These are phyloP conservation scores for Neonothopanus nambi DNA, from an alignment of 1,284 basidiomycete genomes.

Conservation along the genomic window DNA sequence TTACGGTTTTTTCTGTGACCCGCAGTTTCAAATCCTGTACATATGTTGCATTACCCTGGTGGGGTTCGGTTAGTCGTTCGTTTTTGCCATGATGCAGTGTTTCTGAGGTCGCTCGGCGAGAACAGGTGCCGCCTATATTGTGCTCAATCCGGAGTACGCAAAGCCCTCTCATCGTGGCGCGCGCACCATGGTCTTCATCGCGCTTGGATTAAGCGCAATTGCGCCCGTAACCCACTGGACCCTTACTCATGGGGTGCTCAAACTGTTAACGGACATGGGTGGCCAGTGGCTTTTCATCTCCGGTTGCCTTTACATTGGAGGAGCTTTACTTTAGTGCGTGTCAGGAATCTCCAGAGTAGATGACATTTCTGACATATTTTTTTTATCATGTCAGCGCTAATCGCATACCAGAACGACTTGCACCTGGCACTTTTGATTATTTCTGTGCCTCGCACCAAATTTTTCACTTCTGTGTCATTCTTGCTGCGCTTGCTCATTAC, in stretches of 20 bases:
- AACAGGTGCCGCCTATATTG: constrained; percentile 72
- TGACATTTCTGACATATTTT: constrained; percentile 17
- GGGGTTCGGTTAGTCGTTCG: constrained; percentile 56
- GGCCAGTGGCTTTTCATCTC: constrained; percentile 68
- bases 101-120: constrained; percentile 19
- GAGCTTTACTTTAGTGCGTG: constrained; percentile 82
- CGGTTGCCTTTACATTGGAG: constrained; percentile 72
- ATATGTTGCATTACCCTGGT: constrained; percentile 52
- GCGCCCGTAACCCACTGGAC: constrained; percentile 74
- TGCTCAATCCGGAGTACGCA: constrained; percentile 78
- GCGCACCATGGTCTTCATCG: constrained; percentile 81
- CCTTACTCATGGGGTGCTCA: constrained; percentile 54
- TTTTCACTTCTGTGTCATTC: constrained; percentile 82
- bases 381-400: constrained; percentile 62
- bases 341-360: constrained; percentile 20
- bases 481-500: constrained; percentile 80
- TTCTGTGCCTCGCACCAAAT: constrained; percentile 84
- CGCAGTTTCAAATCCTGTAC: constrained; percentile 52
- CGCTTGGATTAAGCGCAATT: constrained; percentile 74
- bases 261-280: constrained; percentile 63
- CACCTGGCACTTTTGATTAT: constrained; percentile 81
- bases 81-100: constrained; percentile 15
- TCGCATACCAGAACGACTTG: constrained; percentile 78
- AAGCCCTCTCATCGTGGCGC: constrained; percentile 76
- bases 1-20: constrained; percentile 73